These are phyloP conservation scores for Nyctanthes arbortristis DNA, from an alignment of 257 asterid species.

Conservation along the genomic window DNA sequence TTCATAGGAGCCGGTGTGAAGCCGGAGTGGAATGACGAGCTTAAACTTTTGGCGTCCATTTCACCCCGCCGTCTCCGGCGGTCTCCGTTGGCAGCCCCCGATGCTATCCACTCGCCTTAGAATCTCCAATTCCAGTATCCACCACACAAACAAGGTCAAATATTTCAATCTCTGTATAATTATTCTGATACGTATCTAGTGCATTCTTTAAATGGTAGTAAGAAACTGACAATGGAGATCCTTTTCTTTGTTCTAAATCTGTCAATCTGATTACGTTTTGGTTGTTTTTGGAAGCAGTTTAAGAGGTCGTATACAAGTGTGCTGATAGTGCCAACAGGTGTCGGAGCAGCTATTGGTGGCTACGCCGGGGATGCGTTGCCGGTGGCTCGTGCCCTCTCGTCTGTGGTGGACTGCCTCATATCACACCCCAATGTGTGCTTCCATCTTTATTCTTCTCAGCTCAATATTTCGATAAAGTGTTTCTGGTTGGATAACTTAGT, in stretches of 20 bases:
- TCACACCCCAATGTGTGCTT: conserved; percentile 93
- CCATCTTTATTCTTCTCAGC: neutral
- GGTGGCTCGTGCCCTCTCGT: conserved; percentile 78
- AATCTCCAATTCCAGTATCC: conserved; percentile 41
- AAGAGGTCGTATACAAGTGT: conserved; percentile 84
- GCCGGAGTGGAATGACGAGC: conserved; percentile 37
- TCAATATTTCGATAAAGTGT: no score
- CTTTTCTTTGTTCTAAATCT: neutral
- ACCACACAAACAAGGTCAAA: conserved; percentile 49
- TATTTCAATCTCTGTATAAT: neutral
- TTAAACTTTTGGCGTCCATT: conserved; percentile 38
- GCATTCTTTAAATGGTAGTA: neutral
- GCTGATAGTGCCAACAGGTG: conserved; percentile 94
- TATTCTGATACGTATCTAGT: neutral
- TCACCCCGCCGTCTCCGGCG: conserved; percentile 30
- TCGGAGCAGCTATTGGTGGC: conserved; percentile 94
- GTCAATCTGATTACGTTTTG: neutral
- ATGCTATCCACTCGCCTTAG: conserved; percentile 23
- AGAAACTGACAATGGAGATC: neutral
- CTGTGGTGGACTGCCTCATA: conserved; percentile 87
- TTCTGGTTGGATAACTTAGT: no score
- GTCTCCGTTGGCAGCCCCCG: conserved; percentile 17
- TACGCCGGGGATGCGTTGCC: conserved; percentile 97
- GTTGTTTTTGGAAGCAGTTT: conserved; percentile 39
- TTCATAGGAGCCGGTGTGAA: no score